These are phyloP conservation scores for Leccinum griseonigrum DNA, from an alignment of 1,284 basidiomycete species.

Conservation along the genomic window DNA sequence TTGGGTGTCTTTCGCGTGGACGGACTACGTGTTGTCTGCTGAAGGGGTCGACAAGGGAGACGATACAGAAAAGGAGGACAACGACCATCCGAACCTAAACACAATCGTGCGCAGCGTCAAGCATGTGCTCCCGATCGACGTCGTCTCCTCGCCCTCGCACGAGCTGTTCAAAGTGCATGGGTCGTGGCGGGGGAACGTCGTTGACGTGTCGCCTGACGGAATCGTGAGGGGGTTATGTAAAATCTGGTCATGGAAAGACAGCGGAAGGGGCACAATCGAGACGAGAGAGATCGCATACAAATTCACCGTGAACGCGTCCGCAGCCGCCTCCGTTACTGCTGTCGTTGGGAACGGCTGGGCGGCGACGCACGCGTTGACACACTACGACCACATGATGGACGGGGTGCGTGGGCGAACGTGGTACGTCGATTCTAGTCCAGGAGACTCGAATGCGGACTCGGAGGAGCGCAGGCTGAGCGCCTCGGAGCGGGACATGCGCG, in stretches of 20 bases:
- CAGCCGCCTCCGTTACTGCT: not conserved
- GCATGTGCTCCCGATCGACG: conserved; percentile 13
- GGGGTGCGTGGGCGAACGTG: not conserved
- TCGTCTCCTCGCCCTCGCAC: conserved; percentile 1
- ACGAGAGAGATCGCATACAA: conserved; percentile 8
- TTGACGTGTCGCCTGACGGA: conserved; percentile 18
- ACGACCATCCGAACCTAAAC: not conserved
- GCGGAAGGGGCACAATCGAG: not conserved
- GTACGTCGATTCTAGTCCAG: not conserved
- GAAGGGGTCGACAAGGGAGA: not conserved
- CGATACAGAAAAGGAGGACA: not conserved
- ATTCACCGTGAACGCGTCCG: conserved; percentile 21
- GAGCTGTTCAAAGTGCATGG: conserved; percentile 14
- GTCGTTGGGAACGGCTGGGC: conserved; percentile 9
- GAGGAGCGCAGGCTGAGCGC: not conserved
- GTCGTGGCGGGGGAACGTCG: conserved; percentile 15
- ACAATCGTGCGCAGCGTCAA: conserved; percentile 8
- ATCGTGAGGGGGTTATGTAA: conserved; percentile 19
- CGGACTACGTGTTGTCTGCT: not conserved
- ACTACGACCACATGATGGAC: not conserved
- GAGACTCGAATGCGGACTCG: not conserved
- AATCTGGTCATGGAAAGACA: not conserved
- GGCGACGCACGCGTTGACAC: conserved; percentile 3
- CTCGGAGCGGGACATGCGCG: conserved; percentile 11
- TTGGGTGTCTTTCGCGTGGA: not conserved